These are phyloP conservation scores for Vicia faba DNA, from an alignment of 306 rosid genomes.

Conservation along the genomic window DNA sequence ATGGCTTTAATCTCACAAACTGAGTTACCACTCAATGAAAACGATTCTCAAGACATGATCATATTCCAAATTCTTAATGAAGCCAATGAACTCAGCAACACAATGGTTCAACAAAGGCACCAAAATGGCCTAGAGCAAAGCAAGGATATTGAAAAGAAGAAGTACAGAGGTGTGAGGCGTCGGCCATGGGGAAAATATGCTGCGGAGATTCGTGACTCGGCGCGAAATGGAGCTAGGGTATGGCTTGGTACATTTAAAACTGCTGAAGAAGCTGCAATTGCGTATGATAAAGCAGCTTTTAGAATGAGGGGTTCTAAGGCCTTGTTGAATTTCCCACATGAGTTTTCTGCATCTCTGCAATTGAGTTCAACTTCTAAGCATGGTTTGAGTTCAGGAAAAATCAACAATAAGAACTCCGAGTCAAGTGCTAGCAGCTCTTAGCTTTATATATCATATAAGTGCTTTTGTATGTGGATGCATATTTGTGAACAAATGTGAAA, in stretches of 20 bases:
- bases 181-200: constrained; percentile 95
- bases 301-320: constrained; percentile 76
- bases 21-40: constrained; percentile 80
- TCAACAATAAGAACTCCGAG: constrained; percentile 28
- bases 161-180: constrained; percentile 78
- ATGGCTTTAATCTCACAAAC: constrained; percentile 40
- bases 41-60: constrained; percentile 92
- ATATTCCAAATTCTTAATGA: constrained; percentile 75
- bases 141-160: constrained; percentile 55
- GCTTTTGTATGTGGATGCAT: no score
- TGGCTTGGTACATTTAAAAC: constrained; percentile 88
- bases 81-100: constrained; percentile 43
- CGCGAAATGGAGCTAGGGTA: constrained; percentile 63
- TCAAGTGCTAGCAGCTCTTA: constrained; percentile 39
- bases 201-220: constrained; percentile 83
- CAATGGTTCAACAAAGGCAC: constrained; percentile 33
- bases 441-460: no score
- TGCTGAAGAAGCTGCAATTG: constrained; percentile 87
- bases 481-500: no score
- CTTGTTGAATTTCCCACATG: constrained; percentile 68
- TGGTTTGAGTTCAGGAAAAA: background rate
- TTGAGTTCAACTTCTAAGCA: constrained; percentile 22
- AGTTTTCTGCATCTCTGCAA: constrained; percentile 34
- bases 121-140: constrained; percentile 36
- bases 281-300: constrained; percentile 82